Base-by-base conservation (phyloP, 169 alveolate species). In the Plasmodium cynomolgi region DNA sequence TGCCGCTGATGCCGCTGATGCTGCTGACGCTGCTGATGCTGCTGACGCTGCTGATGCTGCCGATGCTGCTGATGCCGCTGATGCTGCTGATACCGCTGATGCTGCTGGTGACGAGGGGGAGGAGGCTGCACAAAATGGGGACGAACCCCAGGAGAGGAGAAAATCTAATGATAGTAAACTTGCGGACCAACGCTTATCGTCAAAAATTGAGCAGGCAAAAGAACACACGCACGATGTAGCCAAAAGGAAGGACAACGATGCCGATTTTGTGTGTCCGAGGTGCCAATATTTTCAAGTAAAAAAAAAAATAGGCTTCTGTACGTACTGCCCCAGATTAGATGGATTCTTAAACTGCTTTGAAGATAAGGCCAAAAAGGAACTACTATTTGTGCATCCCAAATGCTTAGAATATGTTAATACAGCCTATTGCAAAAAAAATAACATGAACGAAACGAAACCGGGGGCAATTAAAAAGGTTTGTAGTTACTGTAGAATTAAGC, bases 291-390 rank as follows among this genome's bases (percentile, higher is more conserved):
- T 90, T 33, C 82, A 90, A 26, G 83, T 90, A 33, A 90, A 90
- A 54, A 90, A 68, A 47, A 90, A 80, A 90, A 80, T 90, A 33
- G 94, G 41, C 9, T 90, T 79, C 33, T 90, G 94, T 11, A 79
- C 88, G 6, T 90, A 90, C 29, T 90, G 94, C 23, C 94, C 94
- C 20, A 90, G 94, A 68, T 90, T 90, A 68, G 94, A 90, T 80
- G 94, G 94, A 80, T 90, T 90, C 50, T 44, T 90, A 90, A 90
- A 90, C 54, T 90, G 94, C 50, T 80, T 80, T 90, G 94, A 90
- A 80, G 94, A 90, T 90, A 90, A 90, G 74, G 90, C 54, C 20
- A 90, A 90, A 31, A 90, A 90, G 73, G 94, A 90, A 41, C 82
- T 90, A 80, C 47, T 41, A 47, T 90, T 90, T 90, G 85, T 56